These are phyloP conservation scores for Colletotrichum phormii DNA, from an alignment of 2,329 filamentous ascomycete species.

Conservation along the genomic window DNA sequence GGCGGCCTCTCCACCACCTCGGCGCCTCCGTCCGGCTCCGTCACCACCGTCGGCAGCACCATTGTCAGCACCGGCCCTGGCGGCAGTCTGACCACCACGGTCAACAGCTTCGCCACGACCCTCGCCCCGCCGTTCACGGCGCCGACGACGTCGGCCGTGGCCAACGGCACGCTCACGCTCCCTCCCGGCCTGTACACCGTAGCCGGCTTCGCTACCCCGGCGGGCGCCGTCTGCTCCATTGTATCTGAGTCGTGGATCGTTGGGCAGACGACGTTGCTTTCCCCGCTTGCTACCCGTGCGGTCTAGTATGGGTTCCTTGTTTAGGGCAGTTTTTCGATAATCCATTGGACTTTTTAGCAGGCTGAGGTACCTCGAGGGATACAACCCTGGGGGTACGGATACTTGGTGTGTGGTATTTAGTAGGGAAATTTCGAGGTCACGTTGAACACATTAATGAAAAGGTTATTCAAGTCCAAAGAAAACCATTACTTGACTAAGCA, in stretches of 20 bases:
- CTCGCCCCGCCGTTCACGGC: background rate
- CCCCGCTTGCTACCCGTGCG: background rate
- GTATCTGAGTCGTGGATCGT: conserved; percentile 28
- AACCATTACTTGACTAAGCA: background rate
- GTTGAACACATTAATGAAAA: background rate
- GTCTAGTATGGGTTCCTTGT: background rate
- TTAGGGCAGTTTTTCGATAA: background rate
- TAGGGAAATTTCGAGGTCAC: too few relatives aligned
- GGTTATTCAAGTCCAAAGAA: background rate
- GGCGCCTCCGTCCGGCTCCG: background rate
- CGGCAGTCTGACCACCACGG: conserved; percentile 10
- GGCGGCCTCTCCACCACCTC: background rate
- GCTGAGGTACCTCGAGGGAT: too few relatives aligned
- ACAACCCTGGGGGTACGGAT: too few relatives aligned
- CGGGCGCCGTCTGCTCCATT: conserved; percentile 15
- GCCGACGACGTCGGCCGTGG: conserved; percentile 17
- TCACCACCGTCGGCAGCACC: conserved; percentile 6
- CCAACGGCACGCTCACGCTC: conserved; percentile 30
- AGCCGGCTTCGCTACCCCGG: conserved; percentile 6
- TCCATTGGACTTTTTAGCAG: background rate
- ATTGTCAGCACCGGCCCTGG: conserved; percentile 20
- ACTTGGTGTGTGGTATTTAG: too few relatives aligned
- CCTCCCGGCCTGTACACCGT: conserved; percentile 27
- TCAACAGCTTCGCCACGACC: conserved; percentile 18
- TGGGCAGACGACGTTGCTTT: conserved; percentile 25